These are phyloP conservation scores for Epithele typhae DNA, from an alignment of 768 basidiomycete genomes.

Conservation along the genomic window DNA sequence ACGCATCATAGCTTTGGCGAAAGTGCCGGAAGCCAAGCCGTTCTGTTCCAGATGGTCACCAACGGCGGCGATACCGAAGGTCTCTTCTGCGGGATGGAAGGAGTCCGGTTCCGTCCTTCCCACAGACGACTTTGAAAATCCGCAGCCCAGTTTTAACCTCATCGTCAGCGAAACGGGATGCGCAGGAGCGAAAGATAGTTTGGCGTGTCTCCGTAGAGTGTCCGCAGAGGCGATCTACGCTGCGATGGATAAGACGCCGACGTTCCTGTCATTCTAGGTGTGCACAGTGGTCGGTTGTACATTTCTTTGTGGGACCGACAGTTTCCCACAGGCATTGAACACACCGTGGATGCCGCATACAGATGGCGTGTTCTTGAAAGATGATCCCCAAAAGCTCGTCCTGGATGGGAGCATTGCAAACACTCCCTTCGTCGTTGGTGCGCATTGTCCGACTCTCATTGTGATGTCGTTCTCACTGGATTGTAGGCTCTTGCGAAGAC, in stretches of 20 bases:
- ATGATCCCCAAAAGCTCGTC: conserved; percentile 7
- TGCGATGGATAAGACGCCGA: conserved; percentile 30
- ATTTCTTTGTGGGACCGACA: background rate
- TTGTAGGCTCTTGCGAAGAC: background rate
- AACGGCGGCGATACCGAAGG: conserved; percentile 20
- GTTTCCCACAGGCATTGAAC: background rate
- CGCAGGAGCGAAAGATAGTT: conserved; percentile 25
- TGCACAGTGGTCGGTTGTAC: background rate
- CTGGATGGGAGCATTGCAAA: conserved; percentile 8
- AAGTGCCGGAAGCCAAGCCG: conserved; percentile 32
- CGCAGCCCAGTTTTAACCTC: conserved; percentile 29
- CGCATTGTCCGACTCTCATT: no score
- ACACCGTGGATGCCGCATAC: conserved; percentile 14
- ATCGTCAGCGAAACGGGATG: conserved; percentile 37
- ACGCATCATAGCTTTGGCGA: conserved; percentile 27
- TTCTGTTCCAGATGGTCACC: conserved; percentile 23
- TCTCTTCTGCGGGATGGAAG: conserved; percentile 36
- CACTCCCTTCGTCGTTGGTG: conserved; percentile 16
- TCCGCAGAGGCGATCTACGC: conserved; percentile 26
- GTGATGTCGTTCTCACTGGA: no score
- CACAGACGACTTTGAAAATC: background rate
- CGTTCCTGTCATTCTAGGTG: conserved; percentile 30
- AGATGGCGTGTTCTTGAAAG: conserved; percentile 17
- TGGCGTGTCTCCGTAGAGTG: conserved; percentile 38
- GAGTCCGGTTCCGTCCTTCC: conserved; percentile 7